Conservation (phyloP, 805 yeast genomes). For the Torulaspora maleeae region DNA sequence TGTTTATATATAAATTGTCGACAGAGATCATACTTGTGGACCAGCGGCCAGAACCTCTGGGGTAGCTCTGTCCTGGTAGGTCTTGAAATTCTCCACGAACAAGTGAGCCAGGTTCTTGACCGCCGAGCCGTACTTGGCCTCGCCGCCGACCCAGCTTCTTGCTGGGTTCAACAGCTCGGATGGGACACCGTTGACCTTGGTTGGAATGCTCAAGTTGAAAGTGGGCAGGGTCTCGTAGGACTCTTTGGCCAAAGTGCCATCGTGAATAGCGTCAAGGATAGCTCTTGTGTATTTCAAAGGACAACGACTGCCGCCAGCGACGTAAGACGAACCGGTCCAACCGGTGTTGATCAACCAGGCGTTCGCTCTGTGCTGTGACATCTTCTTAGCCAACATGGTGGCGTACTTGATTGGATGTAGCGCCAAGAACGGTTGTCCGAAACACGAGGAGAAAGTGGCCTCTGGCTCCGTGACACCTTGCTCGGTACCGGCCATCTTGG, state of each 20-base stretch:
- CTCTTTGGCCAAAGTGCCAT: constrained; percentile 76
- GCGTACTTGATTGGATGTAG: constrained; percentile 98
- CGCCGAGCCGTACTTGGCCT: constrained; percentile 48
- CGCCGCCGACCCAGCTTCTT: constrained; percentile 66
- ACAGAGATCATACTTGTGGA: constrained; percentile 42
- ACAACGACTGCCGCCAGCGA: constrained; percentile 94
- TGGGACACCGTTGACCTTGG: constrained; percentile 70
- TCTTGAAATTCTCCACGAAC: constrained; percentile 83
- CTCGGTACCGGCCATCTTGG: constrained; percentile 99
- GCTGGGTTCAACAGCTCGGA: constrained; percentile 80
- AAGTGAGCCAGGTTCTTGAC: constrained; percentile 64
- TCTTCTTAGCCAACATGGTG: constrained; percentile 90
- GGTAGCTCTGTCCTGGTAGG: constrained; percentile 77
- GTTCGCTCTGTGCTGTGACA: constrained; percentile 76
- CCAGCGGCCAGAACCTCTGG: constrained; percentile 90
- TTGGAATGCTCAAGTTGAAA: constrained; percentile 86
- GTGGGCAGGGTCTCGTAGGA: constrained; percentile 81
- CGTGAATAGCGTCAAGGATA: constrained; percentile 87
- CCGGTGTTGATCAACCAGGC: constrained; percentile 99
- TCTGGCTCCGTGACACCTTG: constrained; percentile 98
- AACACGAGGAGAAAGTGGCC: constrained; percentile 97
- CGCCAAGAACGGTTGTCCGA: constrained; percentile 98
- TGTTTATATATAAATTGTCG: background rate
- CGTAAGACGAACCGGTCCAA: constrained; percentile 93
- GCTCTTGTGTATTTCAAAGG: constrained; percentile 97